Base-by-base conservation (phyloP, 352 stramenopile genomes). In the Phytophthora foliorum region DNA sequence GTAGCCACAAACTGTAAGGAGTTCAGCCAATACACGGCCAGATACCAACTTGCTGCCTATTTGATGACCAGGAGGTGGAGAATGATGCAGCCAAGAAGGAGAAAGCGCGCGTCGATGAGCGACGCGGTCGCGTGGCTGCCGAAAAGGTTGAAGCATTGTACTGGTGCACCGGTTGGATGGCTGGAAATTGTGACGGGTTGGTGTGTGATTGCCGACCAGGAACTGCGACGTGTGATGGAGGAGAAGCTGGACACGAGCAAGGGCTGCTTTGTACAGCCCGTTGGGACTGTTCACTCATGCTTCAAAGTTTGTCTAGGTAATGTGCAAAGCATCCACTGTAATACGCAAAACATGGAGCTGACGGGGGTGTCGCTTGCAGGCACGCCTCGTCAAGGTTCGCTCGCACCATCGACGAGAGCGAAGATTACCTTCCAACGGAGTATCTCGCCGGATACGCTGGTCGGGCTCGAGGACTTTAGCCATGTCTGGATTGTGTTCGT, bases 401-500 rank as follows among this genome's bases (percentile, higher is more conserved):
- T 96, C 8, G 90, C 87, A 21, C 86, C 89, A 10, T 83, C 86
- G 25, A 93, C 90, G 6, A 65, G 80, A 21, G 89, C 78, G 1
- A 75, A 82, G 42, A 89, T 97, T 46, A 76, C 79, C 14, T 94
- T 97, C 56, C 74, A 94, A 36, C 88, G 92, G 31, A 92, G 61
- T 69, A 81, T 97, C 22, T 92, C 91, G 19, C 85, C 88, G 0
- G 86, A 93, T 31, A 84, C 89, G 14, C 77, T 97, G 21, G 63
- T 84, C 46, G 87, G 84, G 13, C 62, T 97, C 16, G 75, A 88
- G 21, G 56, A 81, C 7, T 97, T 96, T 46, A 96, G 84, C 45
- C 89, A 97, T 46, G 73, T 94, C n/a, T 97, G 91, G 91, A 83
- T 97, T 41, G 54, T 96, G 6, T 97, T 97, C 51, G 82, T 96